Evolutionary conservation across 148 eudicot species (phyloP).

Genomic region (Rhododendron kiyosumense): DNA sequence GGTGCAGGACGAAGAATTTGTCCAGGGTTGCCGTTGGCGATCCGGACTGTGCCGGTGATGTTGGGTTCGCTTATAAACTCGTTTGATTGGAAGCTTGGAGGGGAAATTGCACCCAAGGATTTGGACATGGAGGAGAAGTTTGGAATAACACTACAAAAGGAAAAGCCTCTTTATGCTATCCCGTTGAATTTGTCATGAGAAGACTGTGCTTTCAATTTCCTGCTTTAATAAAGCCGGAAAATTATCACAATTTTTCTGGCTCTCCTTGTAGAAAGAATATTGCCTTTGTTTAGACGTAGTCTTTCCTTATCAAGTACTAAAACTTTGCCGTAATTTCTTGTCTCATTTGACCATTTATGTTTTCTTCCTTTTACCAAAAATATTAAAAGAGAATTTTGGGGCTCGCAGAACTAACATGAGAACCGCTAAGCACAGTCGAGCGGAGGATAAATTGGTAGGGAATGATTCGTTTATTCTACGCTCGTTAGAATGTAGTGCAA

Average conservation of each 20-base stretch:
- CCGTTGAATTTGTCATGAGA: not conserved
- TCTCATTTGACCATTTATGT: no score
- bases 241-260: not conserved
- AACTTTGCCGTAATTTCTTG: not conserved
- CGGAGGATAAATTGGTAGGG: no score
- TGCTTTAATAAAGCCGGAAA: not conserved
- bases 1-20: conserved; percentile 11
- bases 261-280: not conserved
- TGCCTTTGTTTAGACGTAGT: not conserved
- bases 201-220: not conserved
- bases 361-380: no score
- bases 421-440: no score
- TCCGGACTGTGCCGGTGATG: conserved; percentile 8
- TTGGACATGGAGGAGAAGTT: conserved; percentile 16
- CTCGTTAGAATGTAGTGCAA: no score
- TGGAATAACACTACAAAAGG: conserved; percentile 11
- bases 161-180: conserved; percentile 7
- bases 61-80: conserved; percentile 11
- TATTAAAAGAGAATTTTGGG: no score
- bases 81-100: conserved; percentile 14
- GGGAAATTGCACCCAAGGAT: conserved; percentile 4
- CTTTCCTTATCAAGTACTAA: not conserved
- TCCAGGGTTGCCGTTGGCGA: conserved; percentile 9
- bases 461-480: no score
- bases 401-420: no score